Base-by-base conservation (phyloP, 2,329 filamentous ascomycete species). In the Diaporthe caulivora region DNA sequence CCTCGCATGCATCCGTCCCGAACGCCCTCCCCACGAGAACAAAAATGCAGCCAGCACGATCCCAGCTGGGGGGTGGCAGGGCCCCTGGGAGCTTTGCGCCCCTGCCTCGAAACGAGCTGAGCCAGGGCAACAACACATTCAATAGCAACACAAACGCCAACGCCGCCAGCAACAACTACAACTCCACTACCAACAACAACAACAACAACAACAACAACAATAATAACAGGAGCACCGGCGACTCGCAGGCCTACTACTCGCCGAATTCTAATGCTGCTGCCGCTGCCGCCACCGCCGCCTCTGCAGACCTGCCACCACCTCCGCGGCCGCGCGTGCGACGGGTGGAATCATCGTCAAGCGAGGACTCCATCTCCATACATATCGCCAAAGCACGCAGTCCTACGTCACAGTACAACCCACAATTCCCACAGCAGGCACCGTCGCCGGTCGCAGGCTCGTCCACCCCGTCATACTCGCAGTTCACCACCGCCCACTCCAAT, bases 21-120 rank as follows among this genome's bases (percentile, higher is more conserved):
- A n/a, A 29, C 54, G 21, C 29, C 57, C 24, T 77, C 76, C 79
- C 78, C 76, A 75, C 73, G 75, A 84, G 80, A 21, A 44, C n/a
- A 44, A 9, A 17, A 79, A 89, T 89, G 87, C 87, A 88, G 80
- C 84, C 84, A 77, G 81, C 83, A 77, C 83, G 85, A 78, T 84
- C 85, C 83, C 82, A 83, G 73, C 83, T 60, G 31, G 68, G 68
- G 73, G 71, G 57, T 62, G 37, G 84, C 58, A 84, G 87, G 75
- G 86, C 85, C 74, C 87, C 87, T 37, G 88, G 88, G 75, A 89
- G 87, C 84, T 90, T 91, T 83, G 87, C 88, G 74, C 86, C 89
- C 74, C 81, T 90, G 75, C 83, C 87, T 57, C 77, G 79, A 67
- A 79, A 76, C 77, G 76, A 77, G 75, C 62, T 44, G 29, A 40